Evolutionary conservation across 2,329 filamentous ascomycete species (phyloP).

Genomic region (Proliferodiscus dingleyae): DNA sequence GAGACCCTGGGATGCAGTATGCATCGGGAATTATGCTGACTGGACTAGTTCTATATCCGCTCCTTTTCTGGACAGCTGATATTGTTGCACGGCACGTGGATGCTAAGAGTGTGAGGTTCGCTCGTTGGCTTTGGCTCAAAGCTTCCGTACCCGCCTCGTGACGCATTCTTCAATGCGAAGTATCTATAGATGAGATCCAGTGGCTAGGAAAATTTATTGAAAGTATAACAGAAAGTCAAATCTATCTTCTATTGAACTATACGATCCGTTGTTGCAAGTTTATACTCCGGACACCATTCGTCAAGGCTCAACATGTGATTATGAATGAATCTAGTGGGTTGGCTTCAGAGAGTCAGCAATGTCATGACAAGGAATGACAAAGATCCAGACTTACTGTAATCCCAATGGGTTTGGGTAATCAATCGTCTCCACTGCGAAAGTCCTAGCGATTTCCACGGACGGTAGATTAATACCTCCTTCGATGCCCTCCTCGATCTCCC

Average conservation of each 20-base stretch:
- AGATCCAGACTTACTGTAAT: constrained; percentile 20
- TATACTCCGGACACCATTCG: constrained; percentile 26
- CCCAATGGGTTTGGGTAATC: constrained; percentile 26
- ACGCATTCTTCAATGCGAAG: neutral
- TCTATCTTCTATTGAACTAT: neutral
- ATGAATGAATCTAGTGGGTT: constrained; percentile 20
- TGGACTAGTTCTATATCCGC: constrained; percentile 36
- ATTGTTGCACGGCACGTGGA: constrained; percentile 53
- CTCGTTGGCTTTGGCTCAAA: constrained; percentile 35
- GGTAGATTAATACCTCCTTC: constrained; percentile 21
- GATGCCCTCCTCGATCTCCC: constrained; percentile 14
- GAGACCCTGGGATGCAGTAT: constrained; percentile 6
- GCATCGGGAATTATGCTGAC: constrained; percentile 22
- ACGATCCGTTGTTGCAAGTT: constrained; percentile 15
- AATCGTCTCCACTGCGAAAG: constrained; percentile 28
- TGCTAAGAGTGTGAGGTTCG: constrained; percentile 41
- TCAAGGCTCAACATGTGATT: constrained; percentile 15
- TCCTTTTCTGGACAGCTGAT: constrained; percentile 45
- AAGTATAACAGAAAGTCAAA: neutral
- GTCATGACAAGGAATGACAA: too few species aligned
- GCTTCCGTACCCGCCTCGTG: neutral
- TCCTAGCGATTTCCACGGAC: constrained; percentile 24
- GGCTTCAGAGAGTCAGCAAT: constrained; percentile 8
- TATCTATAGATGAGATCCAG: neutral
- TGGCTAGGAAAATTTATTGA: neutral